phyloP scores from a whole-genome alignment of 768 basidiomycete species.

The Daedaleopsis nitida region DNA sequence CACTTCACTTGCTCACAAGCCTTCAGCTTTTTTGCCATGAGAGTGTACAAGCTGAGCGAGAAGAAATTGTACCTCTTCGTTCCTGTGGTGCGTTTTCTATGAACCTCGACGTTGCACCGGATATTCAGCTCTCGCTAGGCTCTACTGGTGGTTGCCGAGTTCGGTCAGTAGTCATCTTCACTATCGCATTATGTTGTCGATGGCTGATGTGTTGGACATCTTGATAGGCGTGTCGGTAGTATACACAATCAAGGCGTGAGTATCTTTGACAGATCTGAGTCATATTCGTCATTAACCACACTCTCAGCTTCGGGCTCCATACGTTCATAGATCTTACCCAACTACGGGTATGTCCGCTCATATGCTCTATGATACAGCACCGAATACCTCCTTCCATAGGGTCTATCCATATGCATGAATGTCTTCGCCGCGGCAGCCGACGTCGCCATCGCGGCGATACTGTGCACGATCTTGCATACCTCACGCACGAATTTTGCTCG shows the following conservation, averaged over 20 bases:
- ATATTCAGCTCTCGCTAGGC: constrained; percentile 30
- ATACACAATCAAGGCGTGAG: constrained; percentile 19
- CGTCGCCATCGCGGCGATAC: constrained; percentile 49
- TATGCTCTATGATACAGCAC: not conserved
- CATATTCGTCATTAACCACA: not conserved
- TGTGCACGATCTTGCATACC: constrained; percentile 51
- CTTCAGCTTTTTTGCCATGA: constrained; percentile 20
- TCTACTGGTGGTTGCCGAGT: constrained; percentile 49
- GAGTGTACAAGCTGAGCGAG: constrained; percentile 42
- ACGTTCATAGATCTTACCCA: constrained; percentile 10
- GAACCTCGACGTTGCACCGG: not conserved
- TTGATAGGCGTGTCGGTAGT: not conserved
- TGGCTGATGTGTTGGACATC: no score
- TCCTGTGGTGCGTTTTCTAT: constrained; percentile 39
- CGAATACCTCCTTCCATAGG: constrained; percentile 31
- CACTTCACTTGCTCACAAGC: constrained; percentile 35
- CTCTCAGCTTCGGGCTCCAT: constrained; percentile 1
- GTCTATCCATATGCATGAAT: constrained; percentile 58
- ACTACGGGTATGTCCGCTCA: constrained; percentile 4
- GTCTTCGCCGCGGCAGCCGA: constrained; percentile 52
- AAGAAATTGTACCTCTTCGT: constrained; percentile 44
- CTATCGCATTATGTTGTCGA: no score
- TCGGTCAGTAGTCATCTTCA: constrained; percentile 33
- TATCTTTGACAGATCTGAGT: not conserved
- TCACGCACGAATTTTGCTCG: constrained; percentile 55